Percentiles rank a stretch among this genome's conserved stretches.
Conservation (phyloP, 2,329 filamentous ascomycete genomes). For the Pseudogymnoascus sp. region DNA sequence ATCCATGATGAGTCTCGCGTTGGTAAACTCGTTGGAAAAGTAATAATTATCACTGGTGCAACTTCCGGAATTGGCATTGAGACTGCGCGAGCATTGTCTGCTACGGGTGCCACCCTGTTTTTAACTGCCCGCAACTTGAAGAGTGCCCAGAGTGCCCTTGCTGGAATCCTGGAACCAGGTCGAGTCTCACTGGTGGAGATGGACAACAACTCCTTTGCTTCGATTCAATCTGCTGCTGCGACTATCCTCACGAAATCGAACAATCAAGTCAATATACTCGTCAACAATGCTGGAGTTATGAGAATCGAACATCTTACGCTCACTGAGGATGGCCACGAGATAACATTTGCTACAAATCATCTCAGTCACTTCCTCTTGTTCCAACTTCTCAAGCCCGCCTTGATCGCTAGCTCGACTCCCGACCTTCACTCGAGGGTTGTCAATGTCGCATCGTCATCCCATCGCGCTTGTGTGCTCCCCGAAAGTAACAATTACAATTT, state of each 20-base stretch:
- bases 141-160: constrained; percentile 25
- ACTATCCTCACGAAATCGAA: constrained; percentile 21
- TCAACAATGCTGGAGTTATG: constrained; percentile 14
- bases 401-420: constrained; percentile 34
- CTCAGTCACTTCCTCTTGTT: constrained; percentile 47
- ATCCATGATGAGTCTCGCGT: constrained; percentile 17
- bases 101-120: constrained; percentile 31
- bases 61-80: constrained; percentile 32
- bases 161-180: constrained; percentile 34
- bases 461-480: constrained; percentile 36
- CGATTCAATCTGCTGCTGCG: constrained; percentile 24
- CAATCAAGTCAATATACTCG: constrained; percentile 26
- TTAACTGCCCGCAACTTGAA: constrained; percentile 28
- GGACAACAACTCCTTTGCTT: constrained; percentile 27
- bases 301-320: constrained; percentile 21
- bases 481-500: constrained; percentile 23
- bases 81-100: constrained; percentile 29
- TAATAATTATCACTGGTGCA: constrained; percentile 30
- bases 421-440: constrained; percentile 40
- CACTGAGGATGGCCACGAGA: constrained; percentile 41
- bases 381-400: constrained; percentile 37
- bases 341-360: constrained; percentile 45
- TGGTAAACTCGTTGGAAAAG: constrained; percentile 33
- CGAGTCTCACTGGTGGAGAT: constrained; percentile 27
- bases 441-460: constrained; percentile 35